A percentile compares a stretch with the other conserved stretches of the same genome.
Conservation (phyloP, 1,284 basidiomycete species). For the Heterobasidion occidentale region DNA sequence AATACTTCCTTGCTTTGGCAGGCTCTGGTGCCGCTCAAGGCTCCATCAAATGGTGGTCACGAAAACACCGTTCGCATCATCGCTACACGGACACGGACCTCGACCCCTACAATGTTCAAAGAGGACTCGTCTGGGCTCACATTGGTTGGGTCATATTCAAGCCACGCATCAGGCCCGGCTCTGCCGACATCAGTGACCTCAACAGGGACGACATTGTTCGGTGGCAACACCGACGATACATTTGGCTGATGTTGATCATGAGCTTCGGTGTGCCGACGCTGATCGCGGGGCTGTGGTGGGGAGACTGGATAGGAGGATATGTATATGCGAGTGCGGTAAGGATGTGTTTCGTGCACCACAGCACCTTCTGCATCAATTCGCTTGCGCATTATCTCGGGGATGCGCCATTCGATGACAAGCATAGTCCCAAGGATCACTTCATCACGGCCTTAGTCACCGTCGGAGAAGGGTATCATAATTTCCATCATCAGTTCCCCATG, state of each 20-base stretch:
- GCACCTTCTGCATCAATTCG: conserved; percentile 89
- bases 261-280: conserved; percentile 63
- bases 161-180: conserved; percentile 65
- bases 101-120: conserved; percentile 79
- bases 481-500: conserved; percentile 85
- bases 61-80: conserved; percentile 81
- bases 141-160: conserved; percentile 85
- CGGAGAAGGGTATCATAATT: conserved; percentile 93
- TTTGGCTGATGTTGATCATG: conserved; percentile 31
- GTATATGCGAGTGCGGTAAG: conserved; percentile 71
- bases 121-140: conserved; percentile 73
- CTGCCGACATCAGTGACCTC: conserved; percentile 71
- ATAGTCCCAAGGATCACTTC: conserved; percentile 79
- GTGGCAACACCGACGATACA: conserved; percentile 76
- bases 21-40: conserved; percentile 84
- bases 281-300: conserved; percentile 69
- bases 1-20: conserved; percentile 63
- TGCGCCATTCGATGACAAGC: conserved; percentile 79
- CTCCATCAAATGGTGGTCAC: conserved; percentile 87
- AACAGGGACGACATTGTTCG: conserved; percentile 61
- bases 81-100: conserved; percentile 82
- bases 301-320: conserved; percentile 75
- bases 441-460: conserved; percentile 84
- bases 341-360: conserved; percentile 69
- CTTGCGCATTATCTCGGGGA: conserved; percentile 85